A percentile compares a stretch with the other conserved stretches of the same genome.
These are phyloP conservation scores for Cryphonectria carpinicola DNA, from an alignment of 2,329 filamentous ascomycete genomes.

Conservation along the genomic window DNA sequence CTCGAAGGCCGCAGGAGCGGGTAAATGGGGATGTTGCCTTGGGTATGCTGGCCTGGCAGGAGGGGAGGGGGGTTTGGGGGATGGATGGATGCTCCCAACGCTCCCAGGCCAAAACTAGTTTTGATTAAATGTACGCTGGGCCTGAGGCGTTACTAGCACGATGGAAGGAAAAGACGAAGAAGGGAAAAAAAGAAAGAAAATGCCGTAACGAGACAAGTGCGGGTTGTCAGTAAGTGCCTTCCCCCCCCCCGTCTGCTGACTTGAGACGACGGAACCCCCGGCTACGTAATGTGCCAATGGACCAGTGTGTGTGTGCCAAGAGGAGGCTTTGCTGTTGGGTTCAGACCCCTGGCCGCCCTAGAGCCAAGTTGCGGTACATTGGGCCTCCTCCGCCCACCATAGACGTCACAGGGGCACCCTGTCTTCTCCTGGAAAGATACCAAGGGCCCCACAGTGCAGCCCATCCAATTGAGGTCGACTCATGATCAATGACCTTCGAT, in stretches of 20 bases:
- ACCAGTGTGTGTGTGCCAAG: neutral
- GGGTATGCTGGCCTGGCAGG: neutral
- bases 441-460: neutral
- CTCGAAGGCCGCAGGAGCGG: neutral
- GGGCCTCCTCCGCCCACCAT: neutral
- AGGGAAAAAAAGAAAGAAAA: too few species aligned
- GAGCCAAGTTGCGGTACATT: conserved; percentile 1
- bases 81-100: neutral
- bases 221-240: neutral
- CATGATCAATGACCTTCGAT: neutral
- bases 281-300: neutral
- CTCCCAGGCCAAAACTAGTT: neutral
- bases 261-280: neutral
- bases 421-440: neutral
- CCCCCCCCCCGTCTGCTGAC: neutral
- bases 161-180: neutral
- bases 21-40: neutral
- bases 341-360: neutral
- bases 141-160: neutral
- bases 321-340: neutral
- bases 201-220: neutral
- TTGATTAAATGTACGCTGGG: neutral
- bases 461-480: neutral
- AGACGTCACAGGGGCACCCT: conserved; percentile 4
- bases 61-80: neutral